A percentile compares a stretch with the other conserved stretches of the same genome.
Conservation (phyloP, 345 rosid species). For the Viola odorata region DNA sequence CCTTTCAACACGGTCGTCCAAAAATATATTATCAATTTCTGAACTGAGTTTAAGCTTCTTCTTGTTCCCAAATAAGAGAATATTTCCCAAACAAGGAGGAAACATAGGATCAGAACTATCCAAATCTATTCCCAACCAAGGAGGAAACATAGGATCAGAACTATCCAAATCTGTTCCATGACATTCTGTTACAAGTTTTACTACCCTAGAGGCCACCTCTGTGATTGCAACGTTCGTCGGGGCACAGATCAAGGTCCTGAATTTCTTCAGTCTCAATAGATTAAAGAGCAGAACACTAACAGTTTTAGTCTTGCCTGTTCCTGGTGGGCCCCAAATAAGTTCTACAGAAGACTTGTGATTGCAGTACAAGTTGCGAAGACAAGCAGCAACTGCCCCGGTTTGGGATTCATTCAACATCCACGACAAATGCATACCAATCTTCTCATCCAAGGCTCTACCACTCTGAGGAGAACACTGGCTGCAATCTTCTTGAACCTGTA, state of each 20-base stretch:
- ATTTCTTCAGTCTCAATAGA: slow-evolving; percentile 33
- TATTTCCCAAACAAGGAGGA: slow-evolving; percentile 31
- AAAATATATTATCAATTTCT: slow-evolving; percentile 22
- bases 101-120: slow-evolving; percentile 5
- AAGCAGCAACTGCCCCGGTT: slow-evolving; percentile 25
- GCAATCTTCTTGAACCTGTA: slow-evolving; percentile 32
- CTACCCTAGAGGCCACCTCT: slow-evolving; percentile 35
- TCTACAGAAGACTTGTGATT: slow-evolving; percentile 25
- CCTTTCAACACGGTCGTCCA: slow-evolving; percentile 30
- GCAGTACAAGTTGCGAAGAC: slow-evolving; percentile 22
- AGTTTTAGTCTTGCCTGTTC: slow-evolving; percentile 50
- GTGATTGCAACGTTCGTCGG: slow-evolving; percentile 48
- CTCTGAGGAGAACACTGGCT: slow-evolving; percentile 1
- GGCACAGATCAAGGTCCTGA: slow-evolving; percentile 42
- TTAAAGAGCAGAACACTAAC: slow-evolving; percentile 25
- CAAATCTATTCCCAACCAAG: slow-evolving; percentile 3
- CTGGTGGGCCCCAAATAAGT: slow-evolving; percentile 59
- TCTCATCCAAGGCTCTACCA: slow-evolving; percentile 4
- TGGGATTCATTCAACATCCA: slow-evolving; percentile 35
- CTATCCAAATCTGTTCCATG: background rate
- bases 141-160: slow-evolving; percentile 15
- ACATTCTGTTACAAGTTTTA: slow-evolving; percentile 17
- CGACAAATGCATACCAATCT: background rate
- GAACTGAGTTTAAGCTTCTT: slow-evolving; percentile 26
- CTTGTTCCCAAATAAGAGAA: slow-evolving; percentile 36